Evolutionary conservation across 75 land plant genomes (phyloP).

Genomic region (Cunninghamia lanceolata): DNA sequence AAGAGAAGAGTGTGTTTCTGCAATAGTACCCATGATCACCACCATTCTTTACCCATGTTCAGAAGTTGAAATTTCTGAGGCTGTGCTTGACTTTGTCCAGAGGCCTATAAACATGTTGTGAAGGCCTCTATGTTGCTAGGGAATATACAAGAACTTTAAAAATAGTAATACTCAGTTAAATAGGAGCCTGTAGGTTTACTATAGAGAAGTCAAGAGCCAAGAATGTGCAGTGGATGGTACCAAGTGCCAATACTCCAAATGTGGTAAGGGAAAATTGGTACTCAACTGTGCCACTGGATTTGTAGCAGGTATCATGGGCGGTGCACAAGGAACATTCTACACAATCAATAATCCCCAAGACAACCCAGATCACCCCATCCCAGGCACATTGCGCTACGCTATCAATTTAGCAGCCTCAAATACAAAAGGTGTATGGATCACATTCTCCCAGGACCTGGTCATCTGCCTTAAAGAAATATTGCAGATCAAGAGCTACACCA

Average conservation of each 20-base stretch:
- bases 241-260: slow-evolving; percentile 21
- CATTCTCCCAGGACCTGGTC: too few species aligned
- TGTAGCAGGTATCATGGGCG: too few species aligned
- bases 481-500: slow-evolving; percentile 33
- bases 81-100: not conserved
- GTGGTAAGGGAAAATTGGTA: slow-evolving; percentile 21
- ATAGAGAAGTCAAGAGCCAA: not conserved
- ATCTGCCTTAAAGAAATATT: slow-evolving; percentile 25
- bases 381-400: slow-evolving; percentile 38
- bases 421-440: too few species aligned
- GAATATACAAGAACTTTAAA: not conserved
- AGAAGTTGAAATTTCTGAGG: not conserved
- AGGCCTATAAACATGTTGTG: not conserved
- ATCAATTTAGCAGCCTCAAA: slow-evolving; percentile 14
- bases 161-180: not conserved
- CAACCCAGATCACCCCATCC: too few species aligned
- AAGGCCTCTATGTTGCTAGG: not conserved
- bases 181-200: not conserved
- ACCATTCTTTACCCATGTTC: not conserved
- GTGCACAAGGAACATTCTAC: too few species aligned
- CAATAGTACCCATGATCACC: too few species aligned
- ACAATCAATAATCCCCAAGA: too few species aligned
- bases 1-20: too few species aligned
- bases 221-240: slow-evolving; percentile 20
- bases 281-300: too few species aligned